Percentiles rank a stretch among this genome's conserved stretches.
These are phyloP conservation scores for Paracoccidioides lutzii DNA, from an alignment of 2,329 filamentous ascomycete genomes.

Conservation along the genomic window DNA sequence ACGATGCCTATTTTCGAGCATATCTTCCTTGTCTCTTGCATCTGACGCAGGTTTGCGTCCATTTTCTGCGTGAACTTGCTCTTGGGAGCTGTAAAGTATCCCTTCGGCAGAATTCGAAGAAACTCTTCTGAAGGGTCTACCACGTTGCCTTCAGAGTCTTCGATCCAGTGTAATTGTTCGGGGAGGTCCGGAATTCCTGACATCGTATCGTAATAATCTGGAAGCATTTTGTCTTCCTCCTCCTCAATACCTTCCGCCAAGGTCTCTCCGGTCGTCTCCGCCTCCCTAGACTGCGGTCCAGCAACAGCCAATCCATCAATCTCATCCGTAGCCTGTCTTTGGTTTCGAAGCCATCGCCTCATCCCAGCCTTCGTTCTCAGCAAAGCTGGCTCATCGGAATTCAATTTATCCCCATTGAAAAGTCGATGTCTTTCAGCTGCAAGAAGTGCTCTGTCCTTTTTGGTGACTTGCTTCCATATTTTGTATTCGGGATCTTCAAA, in stretches of 20 bases:
- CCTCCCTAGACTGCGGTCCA: conserved; percentile 33
- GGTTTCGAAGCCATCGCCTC: conserved; percentile 71
- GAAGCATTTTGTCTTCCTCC: conserved; percentile 69
- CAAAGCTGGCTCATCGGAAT: conserved; percentile 75
- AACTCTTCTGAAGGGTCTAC: conserved; percentile 80
- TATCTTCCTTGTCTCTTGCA: conserved; percentile 92
- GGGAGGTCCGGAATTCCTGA: conserved; percentile 76
- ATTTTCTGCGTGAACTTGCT: conserved; percentile 66
- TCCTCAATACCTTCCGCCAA: conserved; percentile 91
- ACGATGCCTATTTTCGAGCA: conserved; percentile 95
- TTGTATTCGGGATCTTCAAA: conserved; percentile 87
- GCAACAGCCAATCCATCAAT: conserved; percentile 34
- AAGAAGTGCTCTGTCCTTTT: conserved; percentile 79
- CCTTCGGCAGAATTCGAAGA: conserved; percentile 60
- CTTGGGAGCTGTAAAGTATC: conserved; percentile 61
- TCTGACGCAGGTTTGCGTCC: conserved; percentile 81
- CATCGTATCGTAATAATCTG: conserved; percentile 87
- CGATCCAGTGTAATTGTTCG: conserved; percentile 68
- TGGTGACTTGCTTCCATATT: conserved; percentile 97
- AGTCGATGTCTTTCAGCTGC: conserved; percentile 76
- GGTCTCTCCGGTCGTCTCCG: conserved; percentile 51
- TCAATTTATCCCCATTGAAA: conserved; percentile 73
- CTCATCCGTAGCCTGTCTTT: conserved; percentile 51
- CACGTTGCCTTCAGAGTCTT: conserved; percentile 78
- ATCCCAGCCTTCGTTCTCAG: conserved; percentile 77